These are phyloP conservation scores for Cordyceps cateniannulata DNA, from an alignment of 2,329 filamentous ascomycete genomes.

Conservation along the genomic window DNA sequence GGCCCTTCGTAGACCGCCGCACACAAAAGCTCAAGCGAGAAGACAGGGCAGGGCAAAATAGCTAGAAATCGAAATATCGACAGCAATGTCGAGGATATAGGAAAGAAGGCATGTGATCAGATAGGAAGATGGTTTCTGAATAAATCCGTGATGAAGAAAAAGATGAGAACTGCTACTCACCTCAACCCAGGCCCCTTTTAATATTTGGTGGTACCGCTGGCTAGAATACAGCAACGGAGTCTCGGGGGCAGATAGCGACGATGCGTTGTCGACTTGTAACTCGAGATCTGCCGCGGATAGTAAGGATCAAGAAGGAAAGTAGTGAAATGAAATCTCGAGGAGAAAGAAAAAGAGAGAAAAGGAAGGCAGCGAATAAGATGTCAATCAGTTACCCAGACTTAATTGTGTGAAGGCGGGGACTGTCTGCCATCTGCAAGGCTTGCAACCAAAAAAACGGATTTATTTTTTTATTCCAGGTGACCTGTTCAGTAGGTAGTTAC, in stretches of 20 bases:
- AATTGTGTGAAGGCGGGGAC: conserved; percentile 6
- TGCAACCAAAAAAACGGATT: background rate
- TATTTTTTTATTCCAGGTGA: no score
- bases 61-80: background rate
- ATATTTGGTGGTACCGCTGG: background rate
- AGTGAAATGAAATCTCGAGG: background rate
- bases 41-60: conserved; percentile 4
- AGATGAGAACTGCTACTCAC: background rate
- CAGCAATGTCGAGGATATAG: background rate
- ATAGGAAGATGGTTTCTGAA: background rate
- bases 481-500: no score
- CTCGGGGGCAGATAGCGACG: background rate
- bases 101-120: background rate
- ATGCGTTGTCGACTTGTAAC: background rate
- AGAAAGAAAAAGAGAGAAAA: background rate
- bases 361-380: background rate
- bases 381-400: background rate
- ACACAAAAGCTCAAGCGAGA: conserved; percentile 11
- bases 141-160: background rate
- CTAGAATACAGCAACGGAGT: background rate
- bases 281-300: background rate
- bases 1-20: conserved; percentile 7
- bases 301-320: background rate
- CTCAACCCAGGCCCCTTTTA: background rate
- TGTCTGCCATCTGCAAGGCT: conserved; percentile 6